A percentile compares a stretch with the other conserved stretches of the same genome.
phyloP scores from a whole-genome alignment of 2,329 filamentous ascomycete species.

The Claviceps capensis region DNA sequence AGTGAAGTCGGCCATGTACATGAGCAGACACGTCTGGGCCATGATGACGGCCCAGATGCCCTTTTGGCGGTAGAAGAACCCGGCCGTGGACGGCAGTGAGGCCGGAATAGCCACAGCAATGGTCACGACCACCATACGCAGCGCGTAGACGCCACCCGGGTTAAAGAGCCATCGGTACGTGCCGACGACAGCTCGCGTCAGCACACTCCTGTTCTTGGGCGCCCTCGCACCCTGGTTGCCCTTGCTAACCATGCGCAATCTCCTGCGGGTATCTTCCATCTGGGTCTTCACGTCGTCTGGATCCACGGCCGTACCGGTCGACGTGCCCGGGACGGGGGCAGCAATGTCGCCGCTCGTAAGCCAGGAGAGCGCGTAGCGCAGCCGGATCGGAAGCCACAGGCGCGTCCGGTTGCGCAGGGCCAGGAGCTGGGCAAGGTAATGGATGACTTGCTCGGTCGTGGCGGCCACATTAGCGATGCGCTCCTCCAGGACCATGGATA shows the following conservation, averaged over 20 bases:
- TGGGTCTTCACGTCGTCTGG: slow-evolving; percentile 15
- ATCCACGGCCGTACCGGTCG: slow-evolving; percentile 8
- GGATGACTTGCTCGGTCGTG: slow-evolving; percentile 21
- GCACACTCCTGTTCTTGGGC: slow-evolving; percentile 5
- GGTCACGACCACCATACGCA: slow-evolving; percentile 34
- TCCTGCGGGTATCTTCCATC: slow-evolving; percentile 20
- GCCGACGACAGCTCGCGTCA: slow-evolving; percentile 15
- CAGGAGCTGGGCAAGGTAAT: slow-evolving; percentile 22
- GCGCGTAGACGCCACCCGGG: slow-evolving; percentile 29
- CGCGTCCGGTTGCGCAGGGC: slow-evolving; percentile 19
- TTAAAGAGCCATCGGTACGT: slow-evolving; percentile 28
- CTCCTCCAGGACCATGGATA: slow-evolving; percentile 34
- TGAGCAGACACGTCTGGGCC: slow-evolving; percentile 31
- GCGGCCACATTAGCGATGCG: slow-evolving; percentile 17
- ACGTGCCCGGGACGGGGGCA: slow-evolving; percentile 9
- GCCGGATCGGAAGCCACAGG: slow-evolving; percentile 28
- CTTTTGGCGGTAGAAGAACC: slow-evolving; percentile 38
- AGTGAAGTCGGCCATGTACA: slow-evolving; percentile 37
- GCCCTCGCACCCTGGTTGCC: slow-evolving; percentile 8
- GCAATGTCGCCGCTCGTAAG: slow-evolving; percentile 13
- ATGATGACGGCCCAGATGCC: slow-evolving; percentile 39
- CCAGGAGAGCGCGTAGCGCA: slow-evolving; percentile 27
- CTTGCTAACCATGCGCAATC: slow-evolving; percentile 21
- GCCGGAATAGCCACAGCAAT: slow-evolving; percentile 29
- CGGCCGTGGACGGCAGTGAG: slow-evolving; percentile 26